phyloP scores from a whole-genome alignment of 805 yeast species.

The Saturnispora mendoncae region DNA sequence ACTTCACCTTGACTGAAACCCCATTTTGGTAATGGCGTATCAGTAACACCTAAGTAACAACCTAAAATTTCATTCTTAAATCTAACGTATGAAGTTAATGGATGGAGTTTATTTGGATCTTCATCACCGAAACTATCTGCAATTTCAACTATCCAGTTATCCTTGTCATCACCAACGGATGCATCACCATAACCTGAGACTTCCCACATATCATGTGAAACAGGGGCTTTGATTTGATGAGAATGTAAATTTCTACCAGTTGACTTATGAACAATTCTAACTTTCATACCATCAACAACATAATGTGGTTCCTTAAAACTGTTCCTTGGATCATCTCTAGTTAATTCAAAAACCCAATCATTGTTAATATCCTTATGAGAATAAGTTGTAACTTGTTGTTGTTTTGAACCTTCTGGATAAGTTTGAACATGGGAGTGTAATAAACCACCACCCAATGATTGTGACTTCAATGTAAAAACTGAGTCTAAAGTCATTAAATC shows the following conservation, averaged over 20 bases:
- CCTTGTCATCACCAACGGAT: slow-evolving; percentile 66
- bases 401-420: slow-evolving; percentile 87
- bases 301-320: slow-evolving; percentile 27
- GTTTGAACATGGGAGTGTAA: slow-evolving; percentile 81
- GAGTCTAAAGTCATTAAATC: slow-evolving; percentile 49
- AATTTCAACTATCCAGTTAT: slow-evolving; percentile 86
- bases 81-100: slow-evolving; percentile 69
- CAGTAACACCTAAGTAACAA: slow-evolving; percentile 73
- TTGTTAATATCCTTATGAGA: slow-evolving; percentile 84
- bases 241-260: slow-evolving; percentile 78
- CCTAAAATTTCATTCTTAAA: slow-evolving; percentile 53
- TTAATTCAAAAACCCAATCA: slow-evolving; percentile 64
- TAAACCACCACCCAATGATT: slow-evolving; percentile 63
- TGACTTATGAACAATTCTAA: slow-evolving; percentile 62
- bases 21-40: slow-evolving; percentile 65
- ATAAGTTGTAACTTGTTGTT: slow-evolving; percentile 92
- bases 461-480: slow-evolving; percentile 53
- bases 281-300: slow-evolving; percentile 52
- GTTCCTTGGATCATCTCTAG: slow-evolving; percentile 36
- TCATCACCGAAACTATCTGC: slow-evolving; percentile 54
- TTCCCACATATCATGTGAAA: slow-evolving; percentile 60
- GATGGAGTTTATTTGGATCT: slow-evolving; percentile 47
- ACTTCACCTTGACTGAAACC: slow-evolving; percentile 87
- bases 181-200: slow-evolving; percentile 81
- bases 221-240: slow-evolving; percentile 70